Base-by-base conservation (phyloP, 441 rosid genomes). In the Arabidopsis hybrid region DNA sequence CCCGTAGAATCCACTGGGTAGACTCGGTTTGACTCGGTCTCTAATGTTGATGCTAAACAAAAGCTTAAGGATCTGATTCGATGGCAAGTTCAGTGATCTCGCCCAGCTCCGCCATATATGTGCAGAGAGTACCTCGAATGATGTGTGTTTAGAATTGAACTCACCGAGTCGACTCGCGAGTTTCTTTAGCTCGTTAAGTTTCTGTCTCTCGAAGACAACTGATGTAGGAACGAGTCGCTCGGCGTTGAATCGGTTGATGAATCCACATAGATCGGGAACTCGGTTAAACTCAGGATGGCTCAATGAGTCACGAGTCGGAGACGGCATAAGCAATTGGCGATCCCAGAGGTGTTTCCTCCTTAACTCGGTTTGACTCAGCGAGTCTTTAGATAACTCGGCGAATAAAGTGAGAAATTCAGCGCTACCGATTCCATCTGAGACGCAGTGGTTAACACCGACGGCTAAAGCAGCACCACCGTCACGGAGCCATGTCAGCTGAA, bases 31-130 rank as follows among this genome's bases (percentile, higher is more conserved):
- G 65, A 92, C 86, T 74, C 93, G 86, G 80, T 80, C 67, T 47
- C 98, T 79, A 0, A 91, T 62, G 70, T 91, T 85, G 60, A 89
- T 73, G 62, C 95, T 90, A 45, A 92, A 92, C 4, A 92, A 80
- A 45, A 92, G 93, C 85, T 89, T 90, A 50, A 86, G n/a, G 42
- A 35, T 82, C 74, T 92, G 98, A 26, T 81, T 85, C 11, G 85
- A 71, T 0, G 92, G 89, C 26, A 92, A 49, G 74, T 84, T 84
- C 60, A 92, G 57, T 2, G 95, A 81, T 60, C 88, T 84, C 8
- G 87, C 87, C 98, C 98, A 92, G 82, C 93, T 85, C 64, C 91
- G 74, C 98, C 98, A 92, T 3, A 90, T 83, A 43, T 92, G 98
- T 8, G 93, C 96, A 1, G 96, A 81, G 6, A 90, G 80, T 14